Evolutionary conservation across 257 asterid species (phyloP), one percentile per base, ranked within the genome.

Genomic region (Primulina huaijiensis): DNA sequence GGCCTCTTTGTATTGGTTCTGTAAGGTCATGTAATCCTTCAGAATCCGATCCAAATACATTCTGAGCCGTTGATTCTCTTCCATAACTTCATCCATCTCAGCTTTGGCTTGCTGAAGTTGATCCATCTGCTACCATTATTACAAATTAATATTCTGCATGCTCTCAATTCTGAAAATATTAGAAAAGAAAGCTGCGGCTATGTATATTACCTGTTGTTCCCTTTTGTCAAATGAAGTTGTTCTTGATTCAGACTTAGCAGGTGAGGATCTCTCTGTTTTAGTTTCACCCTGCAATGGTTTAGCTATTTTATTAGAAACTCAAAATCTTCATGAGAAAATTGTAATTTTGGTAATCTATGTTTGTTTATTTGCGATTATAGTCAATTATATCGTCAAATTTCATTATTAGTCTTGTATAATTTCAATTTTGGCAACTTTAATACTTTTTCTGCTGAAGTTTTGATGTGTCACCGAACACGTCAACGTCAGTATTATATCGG

Each of bases 51-150:
- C 92, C 31, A 93, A 75, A 72, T 82, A 73, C 77, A 37, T 78
- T 71, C 76, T 90, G 2, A 93, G 84, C 76, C 88, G 76, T 78
- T 86, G 89, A 62, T 93, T 93, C 72, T 93, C 99, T 78, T 89
- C 89, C 78, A 84, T 85, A 6, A 90, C 87, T 76, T 90, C 87
- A 5, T 84, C 83, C 82, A 93, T 88, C 76, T 93, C 96, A 23
- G 85, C 89, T 80, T 87, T 90, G 0, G 88, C 72, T 56, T 88
- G 83, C 71, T 87, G 90, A 2, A 93, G 75, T 38, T 75, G 78
- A 25, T 83, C 83, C 11, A 82, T 87, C 83, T 83, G 14, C 83
- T 82, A 77, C 76, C 31, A 33, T n/a, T 40, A 38, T 37, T 16
- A 21, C 11, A 65, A 71, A 71, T 40, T 23, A 7, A 23, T 10